Evolutionary conservation across 2,329 filamentous ascomycete genomes (phyloP).

Genomic region (Chrysoporthe deuterocubensis): DNA sequence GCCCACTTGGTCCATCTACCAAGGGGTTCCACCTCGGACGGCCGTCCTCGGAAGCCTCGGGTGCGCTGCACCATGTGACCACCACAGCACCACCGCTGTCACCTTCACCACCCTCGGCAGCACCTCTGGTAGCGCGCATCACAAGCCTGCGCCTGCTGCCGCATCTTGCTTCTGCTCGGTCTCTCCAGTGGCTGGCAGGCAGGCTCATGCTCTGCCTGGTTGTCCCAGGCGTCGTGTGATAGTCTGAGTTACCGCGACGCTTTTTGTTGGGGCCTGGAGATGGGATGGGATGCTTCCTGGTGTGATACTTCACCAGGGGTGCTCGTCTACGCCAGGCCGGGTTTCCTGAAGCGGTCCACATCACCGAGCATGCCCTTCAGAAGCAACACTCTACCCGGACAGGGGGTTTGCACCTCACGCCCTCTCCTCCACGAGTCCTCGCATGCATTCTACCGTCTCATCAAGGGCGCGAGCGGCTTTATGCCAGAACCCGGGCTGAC

Average conservation of each 20-base stretch:
- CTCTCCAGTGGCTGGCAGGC: background rate
- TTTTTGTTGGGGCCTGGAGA: background rate
- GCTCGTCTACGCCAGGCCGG: background rate
- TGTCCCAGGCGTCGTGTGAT: background rate
- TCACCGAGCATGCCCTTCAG: conserved; percentile 1
- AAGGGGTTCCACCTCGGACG: background rate
- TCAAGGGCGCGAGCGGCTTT: background rate
- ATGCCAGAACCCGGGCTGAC: background rate
- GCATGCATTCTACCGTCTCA: background rate
- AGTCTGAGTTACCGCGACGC: background rate
- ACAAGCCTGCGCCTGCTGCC: background rate
- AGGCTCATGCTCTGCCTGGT: background rate
- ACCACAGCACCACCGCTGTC: background rate
- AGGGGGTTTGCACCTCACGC: background rate
- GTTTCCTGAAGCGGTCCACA: background rate
- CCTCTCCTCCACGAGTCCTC: background rate
- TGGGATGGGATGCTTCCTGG: background rate
- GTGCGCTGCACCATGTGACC: background rate
- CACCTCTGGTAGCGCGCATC: background rate
- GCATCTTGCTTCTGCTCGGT: conserved; percentile 3
- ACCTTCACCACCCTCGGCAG: background rate
- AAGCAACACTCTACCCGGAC: background rate
- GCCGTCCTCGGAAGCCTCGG: background rate
- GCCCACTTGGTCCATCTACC: background rate
- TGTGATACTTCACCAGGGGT: background rate